A percentile compares a stretch with the other conserved stretches of the same genome.
phyloP scores from a whole-genome alignment of 2,329 filamentous ascomycete genomes.

The Colletotrichum falcatum region DNA sequence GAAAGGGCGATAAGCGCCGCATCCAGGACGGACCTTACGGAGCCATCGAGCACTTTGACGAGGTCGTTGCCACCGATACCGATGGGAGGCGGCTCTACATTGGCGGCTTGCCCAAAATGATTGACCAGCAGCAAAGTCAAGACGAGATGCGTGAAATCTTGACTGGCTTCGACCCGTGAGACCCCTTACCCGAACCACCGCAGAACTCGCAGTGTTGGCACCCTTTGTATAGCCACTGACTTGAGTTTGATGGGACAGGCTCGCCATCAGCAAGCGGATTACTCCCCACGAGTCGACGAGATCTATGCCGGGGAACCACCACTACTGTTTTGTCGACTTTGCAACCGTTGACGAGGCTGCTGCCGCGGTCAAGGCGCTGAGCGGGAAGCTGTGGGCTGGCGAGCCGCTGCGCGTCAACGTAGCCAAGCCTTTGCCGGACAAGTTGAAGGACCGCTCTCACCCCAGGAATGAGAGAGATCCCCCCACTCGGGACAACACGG shows the following conservation, averaged over 20 bases:
- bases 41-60: constrained; percentile 49
- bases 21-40: constrained; percentile 46
- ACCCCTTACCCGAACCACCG: constrained; percentile 5
- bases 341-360: constrained; percentile 65
- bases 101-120: constrained; percentile 62
- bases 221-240: constrained; percentile 14
- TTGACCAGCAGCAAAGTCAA: constrained; percentile 60
- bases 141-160: constrained; percentile 61
- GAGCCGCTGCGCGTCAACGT: not conserved
- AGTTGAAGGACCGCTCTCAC: not conserved
- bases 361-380: constrained; percentile 59
- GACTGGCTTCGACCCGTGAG: constrained; percentile 58
- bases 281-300: constrained; percentile 68
- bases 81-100: constrained; percentile 61
- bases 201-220: not conserved
- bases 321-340: constrained; percentile 77
- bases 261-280: constrained; percentile 62
- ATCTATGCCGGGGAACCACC: constrained; percentile 64
- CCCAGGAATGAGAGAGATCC: not conserved
- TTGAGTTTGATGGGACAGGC: constrained; percentile 43
- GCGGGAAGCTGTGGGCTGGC: constrained; percentile 49
- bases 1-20: constrained; percentile 14
- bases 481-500: not conserved
- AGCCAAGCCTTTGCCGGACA: constrained; percentile 12
- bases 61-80: constrained; percentile 44